Percentiles rank a stretch among this genome's conserved stretches.
phyloP scores from a whole-genome alignment of 441 rosid species.

The Francoa sonchifolia region DNA sequence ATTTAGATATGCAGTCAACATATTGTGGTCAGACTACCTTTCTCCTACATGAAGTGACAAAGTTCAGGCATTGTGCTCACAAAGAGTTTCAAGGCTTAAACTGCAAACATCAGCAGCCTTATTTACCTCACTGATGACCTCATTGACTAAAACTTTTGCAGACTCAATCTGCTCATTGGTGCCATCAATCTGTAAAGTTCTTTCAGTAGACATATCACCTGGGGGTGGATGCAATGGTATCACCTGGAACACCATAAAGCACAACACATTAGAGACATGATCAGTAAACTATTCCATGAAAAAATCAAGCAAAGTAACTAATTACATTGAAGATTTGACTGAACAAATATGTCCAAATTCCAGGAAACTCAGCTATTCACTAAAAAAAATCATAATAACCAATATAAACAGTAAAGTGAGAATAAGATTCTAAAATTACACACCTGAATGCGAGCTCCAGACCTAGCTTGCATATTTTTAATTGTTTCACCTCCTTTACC shows the following conservation, averaged over 20 bases:
- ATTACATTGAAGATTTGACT: no score
- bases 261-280: no score
- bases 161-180: slow-evolving; percentile 77
- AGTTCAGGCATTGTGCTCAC: not conserved
- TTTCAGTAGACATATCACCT: slow-evolving; percentile 65
- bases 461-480: slow-evolving; percentile 82
- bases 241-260: no score
- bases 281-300: no score
- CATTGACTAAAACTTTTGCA: slow-evolving; percentile 86
- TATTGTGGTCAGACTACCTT: no score
- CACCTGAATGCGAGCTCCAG: slow-evolving; percentile 96
- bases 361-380: no score
- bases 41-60: not conserved
- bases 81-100: slow-evolving; percentile 11
- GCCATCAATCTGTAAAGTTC: slow-evolving; percentile 86
- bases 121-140: slow-evolving; percentile 96
- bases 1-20: no score
- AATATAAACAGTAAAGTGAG: no score
- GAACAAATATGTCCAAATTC: no score
- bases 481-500: slow-evolving; percentile 99
- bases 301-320: no score
- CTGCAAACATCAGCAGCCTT: slow-evolving; percentile 21
- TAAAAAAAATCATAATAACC: not conserved
- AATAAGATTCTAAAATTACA: no score
- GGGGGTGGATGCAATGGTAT: slow-evolving; percentile 94